Percentiles rank a stretch among this genome's conserved stretches.
Evolutionary conservation across 129 eudicot genomes (phyloP).

Genomic region (Artemisia annua): DNA sequence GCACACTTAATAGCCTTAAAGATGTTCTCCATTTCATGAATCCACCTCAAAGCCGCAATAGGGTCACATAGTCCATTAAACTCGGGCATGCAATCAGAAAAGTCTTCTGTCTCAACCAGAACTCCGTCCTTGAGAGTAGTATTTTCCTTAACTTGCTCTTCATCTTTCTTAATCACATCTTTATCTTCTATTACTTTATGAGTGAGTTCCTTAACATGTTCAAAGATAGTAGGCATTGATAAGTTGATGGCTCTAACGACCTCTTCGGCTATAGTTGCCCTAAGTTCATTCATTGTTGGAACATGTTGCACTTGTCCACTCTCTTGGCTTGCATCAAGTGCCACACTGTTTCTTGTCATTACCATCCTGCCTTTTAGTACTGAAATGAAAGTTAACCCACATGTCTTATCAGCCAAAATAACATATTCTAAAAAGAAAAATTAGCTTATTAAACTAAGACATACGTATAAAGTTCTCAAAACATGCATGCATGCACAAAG

Average conservation of each 20-base stretch:
- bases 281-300: neutral
- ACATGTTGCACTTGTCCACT: too few species aligned
- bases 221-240: neutral
- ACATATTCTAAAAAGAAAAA: too few species aligned
- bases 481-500: too few species aligned
- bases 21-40: slow-evolving; percentile 14
- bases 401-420: too few species aligned
- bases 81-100: neutral
- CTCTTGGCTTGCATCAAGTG: too few species aligned
- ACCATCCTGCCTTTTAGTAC: too few species aligned
- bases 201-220: neutral
- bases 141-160: neutral
- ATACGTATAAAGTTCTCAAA: too few species aligned
- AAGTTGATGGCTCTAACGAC: neutral
- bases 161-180: neutral
- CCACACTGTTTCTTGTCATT: too few species aligned
- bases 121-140: too few species aligned
- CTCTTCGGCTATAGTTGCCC: neutral
- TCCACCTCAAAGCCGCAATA: neutral
- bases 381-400: too few species aligned
- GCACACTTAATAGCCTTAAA: slow-evolving; percentile 11
- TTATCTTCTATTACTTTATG: neutral
- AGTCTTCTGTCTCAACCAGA: neutral
- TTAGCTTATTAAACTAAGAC: too few species aligned
- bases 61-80: neutral